phyloP scores from a whole-genome alignment of 75 land plant species.

The Adiantum capillusveneris region DNA sequence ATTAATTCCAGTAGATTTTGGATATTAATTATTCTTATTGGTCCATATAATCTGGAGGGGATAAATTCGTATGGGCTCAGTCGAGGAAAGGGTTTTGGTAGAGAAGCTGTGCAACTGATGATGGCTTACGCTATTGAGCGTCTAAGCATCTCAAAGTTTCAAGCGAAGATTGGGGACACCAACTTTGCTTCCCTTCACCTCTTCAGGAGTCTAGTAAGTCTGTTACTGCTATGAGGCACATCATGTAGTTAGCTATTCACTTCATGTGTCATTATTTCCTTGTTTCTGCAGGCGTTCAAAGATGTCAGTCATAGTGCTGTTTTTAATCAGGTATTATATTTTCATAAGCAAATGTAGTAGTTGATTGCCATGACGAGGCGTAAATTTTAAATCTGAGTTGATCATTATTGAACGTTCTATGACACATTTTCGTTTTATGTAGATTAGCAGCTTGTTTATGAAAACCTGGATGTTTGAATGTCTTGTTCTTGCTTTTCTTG shows the following conservation, averaged over 20 bases:
- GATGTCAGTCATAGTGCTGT: conserved; percentile 11
- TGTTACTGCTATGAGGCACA: not conserved
- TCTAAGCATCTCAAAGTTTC: conserved; percentile 42
- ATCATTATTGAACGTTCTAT: no score
- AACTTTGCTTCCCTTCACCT: conserved; percentile 50
- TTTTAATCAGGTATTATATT: conserved; percentile 18
- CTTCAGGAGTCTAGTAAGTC: conserved; percentile 53
- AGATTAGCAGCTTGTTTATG: no score
- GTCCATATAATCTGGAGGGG: not conserved
- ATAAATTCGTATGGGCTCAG: conserved; percentile 13
- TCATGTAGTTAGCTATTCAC: not conserved
- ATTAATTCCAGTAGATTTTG: no score
- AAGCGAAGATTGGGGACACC: conserved; percentile 68
- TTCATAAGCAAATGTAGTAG: no score
- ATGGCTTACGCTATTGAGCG: conserved; percentile 51
- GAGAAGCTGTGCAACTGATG: conserved; percentile 72
- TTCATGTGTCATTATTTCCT: not conserved
- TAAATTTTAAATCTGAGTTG: no score
- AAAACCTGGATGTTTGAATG: no score
- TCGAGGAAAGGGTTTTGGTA: conserved; percentile 75
- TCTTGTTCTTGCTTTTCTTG: no score
- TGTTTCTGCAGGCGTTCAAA: conserved; percentile 4
- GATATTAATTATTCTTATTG: not conserved
- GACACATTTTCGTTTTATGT: no score
- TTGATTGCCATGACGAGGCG: no score